These are phyloP conservation scores for Acanthamoeba triangularis DNA, from an alignment of 208 protist species.

Conservation along the genomic window DNA sequence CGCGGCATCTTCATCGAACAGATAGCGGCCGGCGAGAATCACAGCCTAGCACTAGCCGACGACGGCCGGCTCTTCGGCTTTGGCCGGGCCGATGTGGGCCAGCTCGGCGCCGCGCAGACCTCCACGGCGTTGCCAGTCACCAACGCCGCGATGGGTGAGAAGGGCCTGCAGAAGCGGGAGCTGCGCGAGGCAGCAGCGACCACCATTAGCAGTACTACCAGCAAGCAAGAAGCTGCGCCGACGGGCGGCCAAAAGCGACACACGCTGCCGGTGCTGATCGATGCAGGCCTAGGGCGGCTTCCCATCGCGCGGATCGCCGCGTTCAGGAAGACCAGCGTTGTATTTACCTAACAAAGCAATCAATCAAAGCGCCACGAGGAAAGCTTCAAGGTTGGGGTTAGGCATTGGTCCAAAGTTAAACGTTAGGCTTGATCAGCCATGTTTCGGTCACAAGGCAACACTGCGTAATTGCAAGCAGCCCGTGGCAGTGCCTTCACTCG, in stretches of 20 bases:
- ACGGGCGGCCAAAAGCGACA: background rate
- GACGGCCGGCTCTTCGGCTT: conserved; percentile 7
- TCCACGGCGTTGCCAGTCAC: background rate
- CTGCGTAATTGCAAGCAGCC: too few relatives aligned
- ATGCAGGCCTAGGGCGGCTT: background rate
- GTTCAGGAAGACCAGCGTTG: background rate
- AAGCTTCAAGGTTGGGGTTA: background rate
- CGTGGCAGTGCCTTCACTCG: too few relatives aligned
- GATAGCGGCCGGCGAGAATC: conserved; percentile 36
- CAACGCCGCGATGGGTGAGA: background rate
- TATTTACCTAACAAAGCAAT: background rate
- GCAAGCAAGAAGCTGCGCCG: background rate
- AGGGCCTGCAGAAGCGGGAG: background rate
- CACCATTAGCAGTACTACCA: background rate
- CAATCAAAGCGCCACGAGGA: background rate
- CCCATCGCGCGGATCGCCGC: background rate
- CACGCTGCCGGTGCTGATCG: background rate
- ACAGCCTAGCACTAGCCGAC: conserved; percentile 15
- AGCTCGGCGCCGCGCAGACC: background rate
- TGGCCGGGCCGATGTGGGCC: background rate
- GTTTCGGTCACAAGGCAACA: too few relatives aligned
- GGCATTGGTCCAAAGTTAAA: too few relatives aligned
- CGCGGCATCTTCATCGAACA: background rate
- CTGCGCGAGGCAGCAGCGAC: background rate
- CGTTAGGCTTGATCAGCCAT: background rate